These are phyloP conservation scores for Fonsecaea monophora DNA, from an alignment of 2,329 filamentous ascomycete species.

Conservation along the genomic window DNA sequence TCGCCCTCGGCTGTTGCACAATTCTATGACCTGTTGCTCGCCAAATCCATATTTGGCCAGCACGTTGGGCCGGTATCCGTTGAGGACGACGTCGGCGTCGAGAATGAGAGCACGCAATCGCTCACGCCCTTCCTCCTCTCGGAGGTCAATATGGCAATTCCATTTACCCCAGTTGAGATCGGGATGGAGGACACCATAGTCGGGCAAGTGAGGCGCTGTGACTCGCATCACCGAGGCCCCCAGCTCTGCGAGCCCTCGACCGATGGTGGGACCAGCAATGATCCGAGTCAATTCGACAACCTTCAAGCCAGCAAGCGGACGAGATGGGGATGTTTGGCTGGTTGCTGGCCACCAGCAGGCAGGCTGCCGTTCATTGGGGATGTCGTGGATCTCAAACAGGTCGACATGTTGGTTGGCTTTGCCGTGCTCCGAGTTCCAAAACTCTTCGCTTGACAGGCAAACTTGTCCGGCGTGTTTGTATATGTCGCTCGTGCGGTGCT, in stretches of 20 bases:
- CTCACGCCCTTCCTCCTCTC: conserved; percentile 47
- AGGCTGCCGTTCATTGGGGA: conserved; percentile 6
- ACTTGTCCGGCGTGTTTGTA: conserved; percentile 49
- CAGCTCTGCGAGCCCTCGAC: conserved; percentile 51
- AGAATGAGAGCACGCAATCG: conserved; percentile 52
- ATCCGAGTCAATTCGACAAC: conserved; percentile 57
- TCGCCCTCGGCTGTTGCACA: conserved; percentile 49
- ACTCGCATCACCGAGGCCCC: conserved; percentile 57
- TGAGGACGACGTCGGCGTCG: conserved; percentile 61
- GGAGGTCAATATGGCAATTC: conserved; percentile 63
- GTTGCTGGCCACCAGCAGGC: conserved; percentile 31
- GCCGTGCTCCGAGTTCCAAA: conserved; percentile 48
- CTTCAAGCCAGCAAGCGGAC: conserved; percentile 55
- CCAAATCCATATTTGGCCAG: conserved; percentile 67
- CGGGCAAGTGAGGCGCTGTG: conserved; percentile 48
- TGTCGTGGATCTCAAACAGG: conserved; percentile 48
- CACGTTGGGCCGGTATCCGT: conserved; percentile 58
- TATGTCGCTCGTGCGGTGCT: no score
- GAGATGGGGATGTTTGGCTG: conserved; percentile 41
- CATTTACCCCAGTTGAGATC: conserved; percentile 76
- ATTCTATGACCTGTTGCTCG: conserved; percentile 47
- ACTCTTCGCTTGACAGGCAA: conserved; percentile 48
- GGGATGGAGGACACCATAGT: conserved; percentile 67
- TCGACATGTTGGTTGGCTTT: conserved; percentile 51
- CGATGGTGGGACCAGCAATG: conserved; percentile 53